These are phyloP conservation scores for Pseudocercospora fuligena DNA, from an alignment of 2,329 filamentous ascomycete genomes.

Conservation along the genomic window DNA sequence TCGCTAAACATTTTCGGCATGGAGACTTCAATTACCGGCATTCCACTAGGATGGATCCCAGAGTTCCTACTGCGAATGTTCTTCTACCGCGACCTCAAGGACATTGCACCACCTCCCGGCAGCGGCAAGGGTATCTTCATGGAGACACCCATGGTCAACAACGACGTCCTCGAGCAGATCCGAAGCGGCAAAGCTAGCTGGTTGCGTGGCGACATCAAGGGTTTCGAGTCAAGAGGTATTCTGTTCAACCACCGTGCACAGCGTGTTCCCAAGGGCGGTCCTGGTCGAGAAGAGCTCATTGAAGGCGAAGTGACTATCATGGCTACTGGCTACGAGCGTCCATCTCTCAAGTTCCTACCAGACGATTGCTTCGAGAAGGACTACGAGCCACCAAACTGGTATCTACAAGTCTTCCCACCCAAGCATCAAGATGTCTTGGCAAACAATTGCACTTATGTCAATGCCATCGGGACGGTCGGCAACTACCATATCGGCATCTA, in stretches of 20 bases:
- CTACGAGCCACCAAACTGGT: conserved; percentile 84
- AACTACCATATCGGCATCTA: conserved; percentile 93
- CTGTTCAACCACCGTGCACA: conserved; percentile 70
- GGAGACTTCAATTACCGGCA: conserved; percentile 58
- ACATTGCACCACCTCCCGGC: conserved; percentile 66
- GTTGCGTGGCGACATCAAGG: conserved; percentile 79
- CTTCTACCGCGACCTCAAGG: conserved; percentile 81
- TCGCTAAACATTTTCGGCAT: conserved; percentile 75
- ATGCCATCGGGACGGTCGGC: conserved; percentile 79
- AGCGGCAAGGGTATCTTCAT: conserved; percentile 74
- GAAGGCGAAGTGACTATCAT: conserved; percentile 78
- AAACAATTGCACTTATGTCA: conserved; percentile 83
- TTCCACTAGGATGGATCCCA: conserved; percentile 73
- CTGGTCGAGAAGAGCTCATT: conserved; percentile 68
- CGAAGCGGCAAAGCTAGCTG: conserved; percentile 74
- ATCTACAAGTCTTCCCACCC: conserved; percentile 83
- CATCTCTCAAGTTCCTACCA: conserved; percentile 74
- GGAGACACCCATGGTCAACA: conserved; percentile 72
- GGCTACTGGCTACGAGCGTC: conserved; percentile 81
- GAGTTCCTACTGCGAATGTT: conserved; percentile 74
- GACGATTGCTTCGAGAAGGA: conserved; percentile 72
- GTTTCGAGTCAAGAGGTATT: conserved; percentile 67
- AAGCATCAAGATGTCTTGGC: conserved; percentile 73
- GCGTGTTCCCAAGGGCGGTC: conserved; percentile 76
- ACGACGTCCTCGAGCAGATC: conserved; percentile 76